Base-by-base conservation (phyloP, 2,329 filamentous ascomycete genomes). In the Myriosclerotinia curreyana region DNA sequence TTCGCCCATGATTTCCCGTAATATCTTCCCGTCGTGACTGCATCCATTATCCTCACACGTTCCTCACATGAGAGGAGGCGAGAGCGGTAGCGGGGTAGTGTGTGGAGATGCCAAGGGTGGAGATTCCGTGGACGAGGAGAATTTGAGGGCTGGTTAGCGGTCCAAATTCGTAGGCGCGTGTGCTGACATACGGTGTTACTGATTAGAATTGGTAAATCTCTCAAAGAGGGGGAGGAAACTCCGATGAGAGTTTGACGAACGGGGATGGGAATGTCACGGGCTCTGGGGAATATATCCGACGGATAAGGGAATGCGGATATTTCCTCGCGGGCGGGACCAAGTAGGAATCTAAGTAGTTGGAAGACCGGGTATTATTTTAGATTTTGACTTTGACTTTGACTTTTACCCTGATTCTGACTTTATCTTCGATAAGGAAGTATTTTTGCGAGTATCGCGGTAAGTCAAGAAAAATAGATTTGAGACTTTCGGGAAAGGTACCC, bases 161-260 rank as follows among this genome's bases (percentile, higher is more conserved):
- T 0, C 92, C 92, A 83, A 88, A 95, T 79, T 96, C 92, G 73
- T 92, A 94, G 3, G 91, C 86, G 53, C 87, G 80, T 66, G 91
- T 83, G 5, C 78, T 84, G 20, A 91, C 91, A 72, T 91, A 92
- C 7, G 73, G 51, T 12, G 14, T 5, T 20, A 25, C 44, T 9
- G 22, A 36, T 51, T n/a, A 51, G 22, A 36, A 31, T 28, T 52
- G 5, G 60, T 49, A 1, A 25, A 14, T n/a, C 22, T 34, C 5
- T 48, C 3, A 48, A 40, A 15, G n/a, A 20, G 4, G n/a, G 12
- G 40, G 9, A 25, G 28, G 28, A 28, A 12, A 15, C 6, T 20
- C 3, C 20, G 11, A n/a, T 36, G 53, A 25, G 20, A 40, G 15
- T 38, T 25, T 7, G 4, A 59, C 55, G 42, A 59, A 59, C 72